These are phyloP conservation scores for Vickermania ingenoplastis DNA, from an alignment of 208 protist genomes.

Conservation along the genomic window DNA sequence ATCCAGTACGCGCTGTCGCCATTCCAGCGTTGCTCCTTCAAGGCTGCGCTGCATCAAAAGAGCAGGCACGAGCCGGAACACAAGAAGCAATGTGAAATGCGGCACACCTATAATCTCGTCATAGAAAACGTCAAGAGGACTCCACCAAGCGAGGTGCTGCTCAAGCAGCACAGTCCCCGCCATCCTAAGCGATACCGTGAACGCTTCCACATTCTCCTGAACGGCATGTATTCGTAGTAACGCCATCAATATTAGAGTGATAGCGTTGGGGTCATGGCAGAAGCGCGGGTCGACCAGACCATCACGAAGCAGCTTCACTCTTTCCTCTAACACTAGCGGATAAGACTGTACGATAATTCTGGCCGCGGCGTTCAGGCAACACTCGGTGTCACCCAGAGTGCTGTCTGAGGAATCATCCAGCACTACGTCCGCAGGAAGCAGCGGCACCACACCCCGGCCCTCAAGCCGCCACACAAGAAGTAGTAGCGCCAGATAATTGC, in stretches of 20 bases:
- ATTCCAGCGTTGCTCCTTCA: conserved; percentile 16
- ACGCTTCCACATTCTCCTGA: not conserved
- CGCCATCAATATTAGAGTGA: not conserved
- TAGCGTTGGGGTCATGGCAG: not conserved
- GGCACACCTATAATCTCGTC: conserved; percentile 40
- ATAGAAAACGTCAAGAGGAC: conserved; percentile 22
- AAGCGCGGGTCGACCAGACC: not conserved
- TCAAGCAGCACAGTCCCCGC: conserved; percentile 5
- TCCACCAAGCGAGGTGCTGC: conserved; percentile 6
- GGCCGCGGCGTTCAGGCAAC: not conserved
- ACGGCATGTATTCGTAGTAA: not conserved
- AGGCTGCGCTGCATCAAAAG: conserved; percentile 18
- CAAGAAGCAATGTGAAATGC: conserved; percentile 28
- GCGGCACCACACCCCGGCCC: not conserved
- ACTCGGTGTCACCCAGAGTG: not conserved
- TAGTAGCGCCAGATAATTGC: not conserved
- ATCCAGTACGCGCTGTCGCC: conserved; percentile 47
- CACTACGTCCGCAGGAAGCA: not conserved
- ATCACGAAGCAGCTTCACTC: not conserved
- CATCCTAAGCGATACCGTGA: conserved; percentile 1
- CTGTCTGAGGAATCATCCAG: no score
- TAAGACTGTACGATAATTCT: not conserved
- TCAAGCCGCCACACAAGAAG: not conserved
- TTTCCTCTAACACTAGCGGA: not conserved
- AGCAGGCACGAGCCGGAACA: conserved; percentile 43